These are phyloP conservation scores for Pistacia vera DNA, from an alignment of 345 rosid genomes.

Conservation along the genomic window DNA sequence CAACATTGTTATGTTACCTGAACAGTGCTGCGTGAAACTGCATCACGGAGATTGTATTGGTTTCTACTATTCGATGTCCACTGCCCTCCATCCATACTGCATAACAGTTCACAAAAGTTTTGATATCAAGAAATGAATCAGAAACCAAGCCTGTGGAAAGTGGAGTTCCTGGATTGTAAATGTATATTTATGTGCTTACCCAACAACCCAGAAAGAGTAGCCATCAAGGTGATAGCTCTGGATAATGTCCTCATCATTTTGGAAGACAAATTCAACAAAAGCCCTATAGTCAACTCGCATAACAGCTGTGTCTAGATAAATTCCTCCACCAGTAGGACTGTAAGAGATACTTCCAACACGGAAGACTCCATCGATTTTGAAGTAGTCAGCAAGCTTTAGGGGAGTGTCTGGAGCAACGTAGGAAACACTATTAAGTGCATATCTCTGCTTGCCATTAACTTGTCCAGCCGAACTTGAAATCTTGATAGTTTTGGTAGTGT, in stretches of 20 bases:
- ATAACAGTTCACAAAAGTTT: not conserved
- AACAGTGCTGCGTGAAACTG: conserved; percentile 67
- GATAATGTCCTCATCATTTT: conserved; percentile 67
- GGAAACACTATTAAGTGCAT: conserved; percentile 87
- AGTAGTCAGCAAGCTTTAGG: conserved; percentile 84
- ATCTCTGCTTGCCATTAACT: conserved; percentile 83
- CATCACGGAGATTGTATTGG: conserved; percentile 84
- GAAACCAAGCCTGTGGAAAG: not conserved
- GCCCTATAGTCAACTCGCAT: conserved; percentile 70
- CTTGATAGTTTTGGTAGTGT: conserved; percentile 67
- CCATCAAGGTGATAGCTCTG: conserved; percentile 94
- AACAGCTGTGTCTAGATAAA: conserved; percentile 87
- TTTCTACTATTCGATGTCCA: conserved; percentile 72
- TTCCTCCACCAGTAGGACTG: conserved; percentile 71
- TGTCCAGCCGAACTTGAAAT: conserved; percentile 83
- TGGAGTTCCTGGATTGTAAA: not conserved
- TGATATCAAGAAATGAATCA: not conserved
- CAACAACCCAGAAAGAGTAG: conserved; percentile 86
- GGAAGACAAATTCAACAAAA: conserved; percentile 77
- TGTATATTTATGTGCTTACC: conserved; percentile 50
- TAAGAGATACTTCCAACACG: conserved; percentile 64
- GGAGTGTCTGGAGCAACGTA: conserved; percentile 81
- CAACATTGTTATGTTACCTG: conserved; percentile 46
- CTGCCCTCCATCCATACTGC: conserved; percentile 96
- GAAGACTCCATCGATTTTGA: conserved; percentile 86